A percentile compares a stretch with the other conserved stretches of the same genome.
Evolutionary conservation across 2,329 filamentous ascomycete species (phyloP).

Genomic region (Venturia aucupariae): DNA sequence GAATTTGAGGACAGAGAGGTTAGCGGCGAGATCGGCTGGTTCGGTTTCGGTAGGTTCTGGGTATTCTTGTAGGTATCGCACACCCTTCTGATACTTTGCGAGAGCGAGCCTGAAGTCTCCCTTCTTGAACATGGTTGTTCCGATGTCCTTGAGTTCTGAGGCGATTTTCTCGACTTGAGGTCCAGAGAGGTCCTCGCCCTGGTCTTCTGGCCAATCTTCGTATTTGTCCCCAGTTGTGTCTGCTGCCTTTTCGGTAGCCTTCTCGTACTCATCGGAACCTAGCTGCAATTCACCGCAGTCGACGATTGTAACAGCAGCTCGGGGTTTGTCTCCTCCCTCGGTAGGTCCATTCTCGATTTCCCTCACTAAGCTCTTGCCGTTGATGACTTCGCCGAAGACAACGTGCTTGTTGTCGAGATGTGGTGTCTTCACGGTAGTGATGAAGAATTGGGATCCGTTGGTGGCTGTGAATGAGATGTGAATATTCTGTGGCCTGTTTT

Average conservation of each 20-base stretch:
- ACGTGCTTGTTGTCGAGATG: constrained; percentile 96
- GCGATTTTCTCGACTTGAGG: constrained; percentile 68
- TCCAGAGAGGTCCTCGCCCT: constrained; percentile 55
- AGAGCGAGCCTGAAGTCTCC: constrained; percentile 58
- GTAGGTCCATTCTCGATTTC: constrained; percentile 80
- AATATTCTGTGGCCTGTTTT: neutral
- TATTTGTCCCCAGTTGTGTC: constrained; percentile 83
- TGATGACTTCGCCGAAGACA: constrained; percentile 89
- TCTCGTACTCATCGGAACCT: constrained; percentile 54
- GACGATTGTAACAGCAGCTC: constrained; percentile 52
- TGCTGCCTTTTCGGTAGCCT: constrained; percentile 57
- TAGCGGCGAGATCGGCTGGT: constrained; percentile 54
- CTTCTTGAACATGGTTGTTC: constrained; percentile 82
- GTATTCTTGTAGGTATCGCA: constrained; percentile 83
- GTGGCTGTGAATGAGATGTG: constrained; percentile 52
- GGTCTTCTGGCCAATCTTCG: constrained; percentile 93
- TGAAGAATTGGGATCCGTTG: constrained; percentile 97
- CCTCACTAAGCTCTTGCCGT: constrained; percentile 82
- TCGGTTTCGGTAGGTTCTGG: constrained; percentile 61
- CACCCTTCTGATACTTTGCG: constrained; percentile 88
- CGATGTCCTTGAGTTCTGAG: constrained; percentile 77
- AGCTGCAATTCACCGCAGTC: constrained; percentile 75
- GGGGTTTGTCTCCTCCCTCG: constrained; percentile 67
- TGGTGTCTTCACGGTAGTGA: constrained; percentile 89
- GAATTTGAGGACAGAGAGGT: constrained; percentile 69